Conservation (phyloP, 75 land plant genomes). For the Picea glauca region DNA sequence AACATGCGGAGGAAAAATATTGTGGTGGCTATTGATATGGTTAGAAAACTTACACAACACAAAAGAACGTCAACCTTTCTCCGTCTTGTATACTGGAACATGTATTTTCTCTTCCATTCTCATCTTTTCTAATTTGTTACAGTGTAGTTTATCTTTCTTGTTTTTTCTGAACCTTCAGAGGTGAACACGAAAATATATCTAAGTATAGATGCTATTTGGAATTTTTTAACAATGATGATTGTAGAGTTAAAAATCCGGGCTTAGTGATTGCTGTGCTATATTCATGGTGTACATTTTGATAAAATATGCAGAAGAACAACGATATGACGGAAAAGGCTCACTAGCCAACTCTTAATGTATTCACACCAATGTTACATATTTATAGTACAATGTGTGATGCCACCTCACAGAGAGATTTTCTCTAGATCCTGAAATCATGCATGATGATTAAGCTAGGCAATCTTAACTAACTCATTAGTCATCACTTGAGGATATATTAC, state of each 20-base stretch:
- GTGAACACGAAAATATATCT: not conserved
- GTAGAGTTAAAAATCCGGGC: not conserved
- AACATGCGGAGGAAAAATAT: conserved; percentile 49
- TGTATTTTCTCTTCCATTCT: conserved; percentile 35
- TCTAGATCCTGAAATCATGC: too few species aligned
- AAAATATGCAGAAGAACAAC: too few species aligned
- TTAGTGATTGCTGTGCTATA: not conserved
- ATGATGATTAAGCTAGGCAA: too few species aligned
- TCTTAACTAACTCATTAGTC: too few species aligned
- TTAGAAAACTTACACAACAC: conserved; percentile 56
- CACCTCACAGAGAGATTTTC: too few species aligned
- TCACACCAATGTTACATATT: too few species aligned
- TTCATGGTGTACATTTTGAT: not conserved
- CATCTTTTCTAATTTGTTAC: not conserved
- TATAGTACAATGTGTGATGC: too few species aligned
- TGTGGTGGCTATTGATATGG: conserved; percentile 58
- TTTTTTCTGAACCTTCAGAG: not conserved
- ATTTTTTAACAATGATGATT: not conserved
- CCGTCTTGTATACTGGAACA: conserved; percentile 65
- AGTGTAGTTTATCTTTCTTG: not conserved
- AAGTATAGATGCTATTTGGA: not conserved
- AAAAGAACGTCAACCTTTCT: conserved; percentile 63
- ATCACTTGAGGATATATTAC: too few species aligned
- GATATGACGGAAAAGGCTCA: too few species aligned
- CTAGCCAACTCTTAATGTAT: too few species aligned